Percentiles rank a stretch among this genome's conserved stretches.
These are phyloP conservation scores for Geoglossum cookeanum DNA, from an alignment of 2,329 filamentous ascomycete genomes.

Conservation along the genomic window DNA sequence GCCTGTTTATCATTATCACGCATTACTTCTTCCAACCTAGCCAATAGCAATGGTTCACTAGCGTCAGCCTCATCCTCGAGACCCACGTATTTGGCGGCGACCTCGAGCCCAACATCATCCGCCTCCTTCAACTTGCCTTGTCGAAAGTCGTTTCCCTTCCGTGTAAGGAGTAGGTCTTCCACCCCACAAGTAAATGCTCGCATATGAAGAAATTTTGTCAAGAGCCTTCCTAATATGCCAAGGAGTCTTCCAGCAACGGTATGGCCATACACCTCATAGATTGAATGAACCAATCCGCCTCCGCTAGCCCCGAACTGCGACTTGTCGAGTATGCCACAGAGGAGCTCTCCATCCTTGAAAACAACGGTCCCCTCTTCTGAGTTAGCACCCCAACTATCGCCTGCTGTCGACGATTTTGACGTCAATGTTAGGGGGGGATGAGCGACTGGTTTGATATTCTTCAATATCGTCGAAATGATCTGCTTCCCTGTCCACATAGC, in stretches of 20 bases:
- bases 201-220: slow-evolving; percentile 84
- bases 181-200: slow-evolving; percentile 94
- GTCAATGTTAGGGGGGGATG: slow-evolving; percentile 62
- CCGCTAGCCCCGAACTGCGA: slow-evolving; percentile 76
- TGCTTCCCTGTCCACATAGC: slow-evolving; percentile 92
- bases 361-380: slow-evolving; percentile 65
- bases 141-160: slow-evolving; percentile 54
- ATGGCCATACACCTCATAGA: slow-evolving; percentile 87
- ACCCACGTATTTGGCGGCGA: slow-evolving; percentile 77
- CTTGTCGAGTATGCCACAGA: slow-evolving; percentile 88
- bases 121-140: slow-evolving; percentile 49
- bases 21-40: slow-evolving; percentile 71
- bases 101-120: slow-evolving; percentile 50
- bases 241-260: slow-evolving; percentile 71
- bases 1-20: slow-evolving; percentile 83
- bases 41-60: slow-evolving; percentile 44
- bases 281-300: slow-evolving; percentile 74
- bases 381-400: slow-evolving; percentile 59
- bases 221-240: slow-evolving; percentile 69
- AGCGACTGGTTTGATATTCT: slow-evolving; percentile 68
- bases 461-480: slow-evolving; percentile 76
- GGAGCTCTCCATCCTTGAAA: slow-evolving; percentile 70
- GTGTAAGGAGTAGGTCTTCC: slow-evolving; percentile 77
- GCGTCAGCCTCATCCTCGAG: slow-evolving; percentile 44
- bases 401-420: slow-evolving; percentile 59